Evolutionary conservation across 148 eudicot species (phyloP), one percentile per base, ranked within the genome.

Genomic region (Rheum nobile): DNA sequence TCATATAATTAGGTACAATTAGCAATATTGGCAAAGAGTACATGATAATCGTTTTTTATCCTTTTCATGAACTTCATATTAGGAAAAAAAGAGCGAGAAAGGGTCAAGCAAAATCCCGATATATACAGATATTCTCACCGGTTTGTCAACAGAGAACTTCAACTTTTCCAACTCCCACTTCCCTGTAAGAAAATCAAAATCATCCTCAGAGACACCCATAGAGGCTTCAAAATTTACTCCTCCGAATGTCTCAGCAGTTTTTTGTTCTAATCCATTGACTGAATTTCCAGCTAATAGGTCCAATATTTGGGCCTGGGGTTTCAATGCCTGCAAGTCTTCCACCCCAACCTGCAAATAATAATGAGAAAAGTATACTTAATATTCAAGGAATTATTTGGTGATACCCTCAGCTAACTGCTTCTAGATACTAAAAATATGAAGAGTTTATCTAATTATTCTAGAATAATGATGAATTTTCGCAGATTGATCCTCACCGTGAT

Each of bases 81-180:
- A 1, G 13, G 14, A 13, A 43, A 14, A n/a, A 12, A 26, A 50
- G 57, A 47, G n/a, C 1, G 22, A 26, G 22, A 44, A 21, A 42
- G 19, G 0, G 34, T 16, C 14, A 47, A 69, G 26, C 38, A 34
- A 34, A 50, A 50, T 19, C 3, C 0, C 8, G 57, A n/a, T n/a
- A 2, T n/a, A n/a, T 4, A 22, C 8, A 32, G 71, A 79, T 70
- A 67, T 54, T 12, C 32, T 74, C 86, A 95, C 98, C 86, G 97
- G 97, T 73, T 91, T 89, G 47, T 87, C 87, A 73, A 90, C 90
- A 69, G 96, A 90, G 63, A 95, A 88, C 75, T 79, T 89, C 59
- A 95, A 79, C 79, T 90, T 90, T 72, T 95, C 93, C 67, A 90
- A 82, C 71, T 72, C 73, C 97, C 93, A 91, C 65, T 82, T 81